Base-by-base conservation (phyloP, 352 stramenopile species). In the Phytophthora agathidicida region DNA sequence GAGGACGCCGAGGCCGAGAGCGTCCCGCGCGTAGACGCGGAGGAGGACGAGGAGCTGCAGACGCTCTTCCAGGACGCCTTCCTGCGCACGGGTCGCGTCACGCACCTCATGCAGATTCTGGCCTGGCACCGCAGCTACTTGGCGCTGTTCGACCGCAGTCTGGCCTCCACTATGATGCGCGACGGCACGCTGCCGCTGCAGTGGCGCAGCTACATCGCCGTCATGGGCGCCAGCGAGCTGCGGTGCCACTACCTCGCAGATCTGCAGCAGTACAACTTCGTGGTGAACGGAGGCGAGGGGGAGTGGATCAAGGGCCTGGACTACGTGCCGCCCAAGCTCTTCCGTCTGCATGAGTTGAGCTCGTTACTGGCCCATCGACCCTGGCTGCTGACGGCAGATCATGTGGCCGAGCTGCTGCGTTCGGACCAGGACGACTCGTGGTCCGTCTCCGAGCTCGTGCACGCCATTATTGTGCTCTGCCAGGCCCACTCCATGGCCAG, bases 241-340 rank as follows among this genome's bases (percentile, higher is more conserved):
- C 71, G 84, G 2, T 96, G 87, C 36, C 71, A 93, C 56, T 96
- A 96, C 60, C 52, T 93, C 14, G 78, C 83, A 0, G 84, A 92
- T 45, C 59, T 93, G 24, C 71, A 93, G 35, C 83, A 94, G 64
- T 86, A 92, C 65, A 83, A 93, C 43, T 96, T 96, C 50, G 60
- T 96, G 4, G 81, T 93, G 1, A 93, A 93, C 51, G 82, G 77
- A 39, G 87, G 86, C 13, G 80, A 91, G 28, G 68, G 72, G 27
- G 75, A 88, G 64, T 96, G 87, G 87, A 79, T 93, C 53, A 86
- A 89, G 60, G 87, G 87, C 23, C 71, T 96, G 10, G 83, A 96
- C 55, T 93, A 85, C 44, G 73, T 94, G 17, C 71, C 85, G 17
- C 75, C 76, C 27, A 96, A 96, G 72, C 82, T 96, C 20, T 92